phyloP scores from a whole-genome alignment of 495 filamentous ascomycete genomes.

The Penicillium antarcticum region DNA sequence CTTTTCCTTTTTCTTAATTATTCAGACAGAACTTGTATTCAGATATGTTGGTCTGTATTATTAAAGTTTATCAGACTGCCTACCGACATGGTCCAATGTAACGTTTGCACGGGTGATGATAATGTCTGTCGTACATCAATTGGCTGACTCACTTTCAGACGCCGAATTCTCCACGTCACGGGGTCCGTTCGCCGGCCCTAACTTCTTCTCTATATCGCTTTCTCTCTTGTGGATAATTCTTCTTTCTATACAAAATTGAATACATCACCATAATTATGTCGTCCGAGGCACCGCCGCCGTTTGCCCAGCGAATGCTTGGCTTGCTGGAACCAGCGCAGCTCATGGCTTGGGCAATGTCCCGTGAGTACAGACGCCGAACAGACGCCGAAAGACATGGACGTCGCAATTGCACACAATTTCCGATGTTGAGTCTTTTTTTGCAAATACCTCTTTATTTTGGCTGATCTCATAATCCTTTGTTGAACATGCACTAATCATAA shows the following conservation, averaged over 20 bases:
- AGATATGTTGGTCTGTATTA: too few species aligned
- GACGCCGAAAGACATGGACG: not conserved
- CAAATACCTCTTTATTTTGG: not conserved
- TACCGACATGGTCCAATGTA: too few species aligned
- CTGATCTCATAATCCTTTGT: not conserved
- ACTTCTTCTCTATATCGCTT: not conserved
- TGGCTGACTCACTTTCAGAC: not conserved
- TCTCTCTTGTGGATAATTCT: not conserved
- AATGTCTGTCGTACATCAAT: not conserved
- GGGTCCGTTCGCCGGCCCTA: not conserved
- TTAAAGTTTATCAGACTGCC: too few species aligned
- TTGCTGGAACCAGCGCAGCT: slow-evolving; percentile 31
- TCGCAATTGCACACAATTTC: not conserved
- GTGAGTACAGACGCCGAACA: slow-evolving; percentile 21
- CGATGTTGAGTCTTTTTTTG: not conserved
- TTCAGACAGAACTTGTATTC: not conserved
- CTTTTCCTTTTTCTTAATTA: not conserved
- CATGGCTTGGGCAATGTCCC: slow-evolving; percentile 28
- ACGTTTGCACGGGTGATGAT: too few species aligned
- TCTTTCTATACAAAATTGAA: not conserved
- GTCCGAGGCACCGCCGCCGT: slow-evolving; percentile 11
- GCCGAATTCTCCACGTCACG: slow-evolving; percentile 2
- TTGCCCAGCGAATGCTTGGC: slow-evolving; percentile 16
- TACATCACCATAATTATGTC: slow-evolving; percentile 7
- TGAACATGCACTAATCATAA: not conserved